Percentiles rank a stretch among this genome's conserved stretches.
Evolutionary conservation across 163 green algal genomes (phyloP).

Genomic region (Scenedesmus sp.): DNA sequence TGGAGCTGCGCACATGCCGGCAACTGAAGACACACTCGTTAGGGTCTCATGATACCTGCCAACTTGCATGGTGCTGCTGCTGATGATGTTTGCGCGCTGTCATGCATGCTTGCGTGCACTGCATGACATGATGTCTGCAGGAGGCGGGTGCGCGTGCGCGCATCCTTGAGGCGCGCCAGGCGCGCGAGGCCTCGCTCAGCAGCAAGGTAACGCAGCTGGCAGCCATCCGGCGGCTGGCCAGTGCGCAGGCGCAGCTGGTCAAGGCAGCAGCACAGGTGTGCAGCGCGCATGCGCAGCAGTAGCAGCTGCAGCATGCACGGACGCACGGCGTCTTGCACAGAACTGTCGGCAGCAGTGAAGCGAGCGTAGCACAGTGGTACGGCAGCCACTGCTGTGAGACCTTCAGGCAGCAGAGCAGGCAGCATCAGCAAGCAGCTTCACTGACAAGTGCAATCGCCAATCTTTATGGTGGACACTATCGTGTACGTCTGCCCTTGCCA

Average conservation of each 20-base stretch:
- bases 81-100: neutral
- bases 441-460: too few relatives aligned
- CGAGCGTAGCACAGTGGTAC: neutral
- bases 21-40: too few relatives aligned
- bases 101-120: neutral
- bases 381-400: too few relatives aligned
- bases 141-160: constrained; percentile 67
- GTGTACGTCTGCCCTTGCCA: neutral
- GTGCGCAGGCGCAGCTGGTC: constrained; percentile 57
- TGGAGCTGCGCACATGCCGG: too few relatives aligned
- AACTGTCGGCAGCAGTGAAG: neutral
- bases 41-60: neutral
- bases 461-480: neutral
- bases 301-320: neutral
- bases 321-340: neutral
- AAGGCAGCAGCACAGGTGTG: constrained; percentile 40
- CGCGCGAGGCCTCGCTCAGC: constrained; percentile 65
- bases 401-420: neutral
- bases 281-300: too few relatives aligned
- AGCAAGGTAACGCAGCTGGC: constrained; percentile 74
- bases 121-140: constrained; percentile 45
- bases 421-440: neutral
- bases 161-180: constrained; percentile 67
- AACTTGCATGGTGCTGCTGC: too few relatives aligned
- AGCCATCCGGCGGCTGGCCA: constrained; percentile 67